Conservation (phyloP, 495 filamentous ascomycete genomes). For the Hamigera avellanea region DNA sequence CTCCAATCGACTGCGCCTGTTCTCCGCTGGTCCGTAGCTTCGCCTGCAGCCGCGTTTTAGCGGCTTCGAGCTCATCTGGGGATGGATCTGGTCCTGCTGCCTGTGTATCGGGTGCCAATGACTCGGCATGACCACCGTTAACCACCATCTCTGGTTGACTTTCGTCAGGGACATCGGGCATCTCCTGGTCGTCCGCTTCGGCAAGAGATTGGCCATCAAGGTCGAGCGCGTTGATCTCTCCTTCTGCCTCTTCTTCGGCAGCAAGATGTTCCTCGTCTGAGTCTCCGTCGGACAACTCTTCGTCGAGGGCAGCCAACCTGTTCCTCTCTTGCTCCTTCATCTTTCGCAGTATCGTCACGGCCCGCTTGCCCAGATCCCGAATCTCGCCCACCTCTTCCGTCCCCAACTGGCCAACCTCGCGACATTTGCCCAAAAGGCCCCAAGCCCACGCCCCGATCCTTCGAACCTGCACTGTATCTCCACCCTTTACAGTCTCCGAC, state of each 20-base stretch:
- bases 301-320: conserved; percentile 9
- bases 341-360: conserved; percentile 30
- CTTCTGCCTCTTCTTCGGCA: conserved; percentile 15
- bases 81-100: conserved; percentile 11
- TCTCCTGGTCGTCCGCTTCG: conserved; percentile 10
- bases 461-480: conserved; percentile 34
- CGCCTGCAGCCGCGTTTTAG: conserved; percentile 46
- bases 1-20: conserved; percentile 1
- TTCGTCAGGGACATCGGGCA: conserved; percentile 7
- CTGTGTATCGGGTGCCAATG: conserved; percentile 4
- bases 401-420: conserved; percentile 33
- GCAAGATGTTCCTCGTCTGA: conserved; percentile 10
- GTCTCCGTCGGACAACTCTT: conserved; percentile 12
- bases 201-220: conserved; percentile 2
- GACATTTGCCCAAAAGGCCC: conserved; percentile 37
- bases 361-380: conserved; percentile 36
- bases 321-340: conserved; percentile 27
- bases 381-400: conserved; percentile 41
- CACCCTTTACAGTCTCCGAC: conserved; percentile 29
- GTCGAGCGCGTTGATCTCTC: background rate
- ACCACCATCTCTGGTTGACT: background rate
- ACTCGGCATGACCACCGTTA: background rate
- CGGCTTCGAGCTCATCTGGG: conserved; percentile 37
- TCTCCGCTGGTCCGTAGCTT: conserved; percentile 20
- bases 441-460: conserved; percentile 39